Evolutionary conservation across 176 grass and related monocot genomes (phyloP), one percentile per base, ranked within the genome.

Genomic region (Musa troglodytarum): DNA sequence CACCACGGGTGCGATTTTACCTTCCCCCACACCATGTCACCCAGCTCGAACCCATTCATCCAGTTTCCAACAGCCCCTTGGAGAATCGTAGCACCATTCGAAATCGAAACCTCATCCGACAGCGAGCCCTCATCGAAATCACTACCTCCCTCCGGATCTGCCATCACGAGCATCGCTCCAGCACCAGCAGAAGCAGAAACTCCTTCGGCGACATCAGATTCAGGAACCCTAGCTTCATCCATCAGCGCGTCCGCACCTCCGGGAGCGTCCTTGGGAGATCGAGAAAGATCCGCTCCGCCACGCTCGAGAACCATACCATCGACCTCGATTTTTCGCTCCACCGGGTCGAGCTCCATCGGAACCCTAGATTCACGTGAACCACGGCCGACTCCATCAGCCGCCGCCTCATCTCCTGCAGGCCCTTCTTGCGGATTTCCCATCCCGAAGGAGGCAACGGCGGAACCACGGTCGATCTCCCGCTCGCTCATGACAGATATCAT

Each of bases 1-100:
- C 95, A 99, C 91, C 90, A 99, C 3, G 95, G 95, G 22, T 99
- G 95, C 52, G 96, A 99, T 85, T 99, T 99, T 52, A 99, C 96
- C 86, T 95, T 99, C 29, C 88, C 96, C 96, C 91, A 99, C 5
- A 99, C 88, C 96, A 99, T 99, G 65, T 92, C 86, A 43, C 88
- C 96, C 53, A 89, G 79, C 11, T 84, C 80, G 17, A 86, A 74
- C 16, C 53, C 81, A 50, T 80, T 63, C 81, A 81, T 61, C 70
- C 72, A 80, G 50, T 76, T 61, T 24, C 52, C 76, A 68, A 67
- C 65, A 43, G 54, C 81, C 0, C 65, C 26, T 51, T 71, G 54
- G 3, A 17, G 49, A 59, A 62, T 50, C 79, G 51, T 82, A 72
- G 62, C 72, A 51, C 13, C 61, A n/a, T 78, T 61, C 59, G 74